Base-by-base conservation (phyloP, 371 early-diverging fungal species). In the Mucor plumbeus region DNA sequence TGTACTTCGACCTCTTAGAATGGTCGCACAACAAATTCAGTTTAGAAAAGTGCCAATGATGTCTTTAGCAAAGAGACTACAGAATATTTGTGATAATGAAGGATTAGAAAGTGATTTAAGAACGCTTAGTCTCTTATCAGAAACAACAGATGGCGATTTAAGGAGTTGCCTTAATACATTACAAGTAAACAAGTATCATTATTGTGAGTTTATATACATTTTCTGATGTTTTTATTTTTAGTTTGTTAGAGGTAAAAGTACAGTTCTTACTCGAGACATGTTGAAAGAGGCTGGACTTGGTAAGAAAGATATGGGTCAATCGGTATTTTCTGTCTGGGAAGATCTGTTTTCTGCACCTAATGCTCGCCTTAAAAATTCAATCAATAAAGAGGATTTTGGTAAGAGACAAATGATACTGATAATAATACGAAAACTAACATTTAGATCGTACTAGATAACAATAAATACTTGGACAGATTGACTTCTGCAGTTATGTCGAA, bases 101-200 rank as follows among this genome's bases (percentile, higher is more conserved):
- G 88, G 88, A 13, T 68, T 99, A 0, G 68, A 79, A 3, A 87
- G 87, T 21, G 97, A 96, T 74, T 71, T 89, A 10, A 87, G 94
- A 47, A 86, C 94, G 1, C 78, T 97, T 31, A 86, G 88, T 65
- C 74, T 83, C 13, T 77, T 99, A 36, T 87, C 87, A 54, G 95
- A 95, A 50, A 78, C 86, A 57, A 86, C 92, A 1, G 91, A 92
- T 44, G 92, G 97, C 33, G 98, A 98, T 78, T 79, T 98, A 58
- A 84, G 97, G 59, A 84, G 89, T 21, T 93, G 94, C 63, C 71
- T 98, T 26, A 94, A 97, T 64, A 90, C 95, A 19, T 79, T 97
- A 53, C 99, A 99, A 83, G 92, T 94, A 70, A 38, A 8, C 10
- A 35, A 9, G 2, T 19, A 21, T 14, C 41, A 21, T 19, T 9